Base-by-base conservation (phyloP, 768 basidiomycete genomes). In the Panaeolus papilionaceus region DNA sequence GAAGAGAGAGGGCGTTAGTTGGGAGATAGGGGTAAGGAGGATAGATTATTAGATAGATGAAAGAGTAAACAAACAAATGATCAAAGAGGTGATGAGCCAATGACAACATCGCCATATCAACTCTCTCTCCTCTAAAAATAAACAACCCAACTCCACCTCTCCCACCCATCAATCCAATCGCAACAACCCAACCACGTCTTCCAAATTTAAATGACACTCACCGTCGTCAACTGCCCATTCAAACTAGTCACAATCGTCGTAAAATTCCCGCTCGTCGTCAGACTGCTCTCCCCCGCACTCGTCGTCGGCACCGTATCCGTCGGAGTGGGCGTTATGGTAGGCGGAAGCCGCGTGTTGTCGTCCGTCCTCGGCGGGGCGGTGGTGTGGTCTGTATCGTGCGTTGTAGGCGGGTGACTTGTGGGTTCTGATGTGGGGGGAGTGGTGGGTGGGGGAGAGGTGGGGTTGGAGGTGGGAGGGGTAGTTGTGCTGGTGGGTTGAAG, bases 191-290 rank as follows among this genome's bases (percentile, higher is more conserved):
- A 1, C 33, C 33, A 33, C 33, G 28, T 33, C 28, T n/a, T 23
- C 23, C 33, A 51, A 51, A 51, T 3, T 6, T 3, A 23, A 51
- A n/a, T n/a, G n/a, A n/a, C n/a, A 6, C 54, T 58, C 54, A 58
- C 54, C 11, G 54, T 58, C 2, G 54, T 58, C 54, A 58, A 33
- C 54, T 58, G 54, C 28, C 54, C 54, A 58, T 58, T 58, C 54
- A 58, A 6, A 58, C 54, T 58, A 0, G 54, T 58, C 3, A 58
- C 54, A 58, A 58, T 58, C 26, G 54, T 58, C 26, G 54, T 58
- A 58, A 33, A 58, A 58, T 58, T 58, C 23, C 23, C 23, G 23
- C 49, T 11, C 33, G 28, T 6, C 26, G 33, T 58, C 14, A 16
- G 3, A 28, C 4, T n/a, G 33, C 26, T 37, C 9, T 7, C 14